Conservation (phyloP, 139 green algal genomes). For the Gonium pectorale region DNA sequence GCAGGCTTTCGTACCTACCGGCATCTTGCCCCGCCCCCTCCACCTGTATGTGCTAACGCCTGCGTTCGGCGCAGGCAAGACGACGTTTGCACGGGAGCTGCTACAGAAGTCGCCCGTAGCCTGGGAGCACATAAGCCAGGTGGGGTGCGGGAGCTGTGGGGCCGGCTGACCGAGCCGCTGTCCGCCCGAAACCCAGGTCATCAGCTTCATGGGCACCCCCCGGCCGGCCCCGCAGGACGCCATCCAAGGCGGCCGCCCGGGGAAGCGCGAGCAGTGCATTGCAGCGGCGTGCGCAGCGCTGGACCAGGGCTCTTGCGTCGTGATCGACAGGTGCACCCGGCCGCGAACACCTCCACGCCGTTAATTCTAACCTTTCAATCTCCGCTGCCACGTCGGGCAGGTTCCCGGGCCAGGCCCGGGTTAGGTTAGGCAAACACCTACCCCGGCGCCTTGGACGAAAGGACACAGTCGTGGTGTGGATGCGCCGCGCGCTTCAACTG, state of each 20-base stretch:
- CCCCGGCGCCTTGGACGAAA: too few relatives aligned
- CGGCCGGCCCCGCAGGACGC: slow-evolving; percentile 59
- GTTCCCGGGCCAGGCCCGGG: too few relatives aligned
- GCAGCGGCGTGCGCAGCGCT: slow-evolving; percentile 56
- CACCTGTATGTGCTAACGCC: neutral
- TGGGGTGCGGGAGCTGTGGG: too few relatives aligned
- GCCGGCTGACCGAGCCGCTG: too few relatives aligned
- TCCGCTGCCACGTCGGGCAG: too few relatives aligned
- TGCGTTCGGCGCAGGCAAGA: slow-evolving; percentile 81
- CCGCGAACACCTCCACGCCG: too few relatives aligned
- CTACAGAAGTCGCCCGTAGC: neutral
- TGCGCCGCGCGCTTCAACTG: too few relatives aligned
- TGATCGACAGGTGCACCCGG: slow-evolving; percentile 70
- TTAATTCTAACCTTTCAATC: too few relatives aligned
- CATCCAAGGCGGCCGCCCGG: slow-evolving; percentile 59
- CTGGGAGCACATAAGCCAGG: slow-evolving; percentile 61
- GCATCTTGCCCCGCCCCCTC: neutral
- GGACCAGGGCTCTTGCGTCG: slow-evolving; percentile 37
- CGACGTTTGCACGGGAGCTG: slow-evolving; percentile 69
- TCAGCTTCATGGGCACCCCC: too few relatives aligned
- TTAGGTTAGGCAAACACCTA: too few relatives aligned
- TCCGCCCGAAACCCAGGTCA: too few relatives aligned
- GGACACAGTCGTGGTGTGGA: too few relatives aligned
- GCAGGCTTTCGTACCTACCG: neutral
- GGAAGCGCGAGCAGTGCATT: slow-evolving; percentile 77